Percentiles rank a stretch among this genome's conserved stretches.
Evolutionary conservation across 2,329 filamentous ascomycete genomes (phyloP).

Genomic region (Didymella pomorum): DNA sequence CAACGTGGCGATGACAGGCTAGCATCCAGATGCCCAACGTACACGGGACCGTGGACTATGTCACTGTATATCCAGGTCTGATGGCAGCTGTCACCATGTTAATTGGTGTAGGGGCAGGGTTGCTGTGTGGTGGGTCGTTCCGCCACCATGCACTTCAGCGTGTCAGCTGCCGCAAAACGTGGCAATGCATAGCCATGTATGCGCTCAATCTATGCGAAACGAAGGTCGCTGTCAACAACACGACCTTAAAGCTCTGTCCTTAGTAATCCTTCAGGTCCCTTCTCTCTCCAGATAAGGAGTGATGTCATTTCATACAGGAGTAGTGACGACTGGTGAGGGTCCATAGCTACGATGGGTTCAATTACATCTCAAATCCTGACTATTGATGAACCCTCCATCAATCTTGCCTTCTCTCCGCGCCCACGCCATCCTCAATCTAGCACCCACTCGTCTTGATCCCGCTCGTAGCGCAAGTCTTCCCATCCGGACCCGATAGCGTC

Average conservation of each 20-base stretch:
- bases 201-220: slow-evolving; percentile 3
- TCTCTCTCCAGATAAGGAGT: neutral
- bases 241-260: neutral
- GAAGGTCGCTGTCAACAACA: too few relatives aligned
- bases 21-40: neutral
- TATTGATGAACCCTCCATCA: too few relatives aligned
- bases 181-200: slow-evolving; percentile 6
- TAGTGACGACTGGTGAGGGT: neutral
- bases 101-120: slow-evolving; percentile 1
- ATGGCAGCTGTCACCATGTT: neutral
- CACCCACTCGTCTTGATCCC: slow-evolving; percentile 38
- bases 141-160: slow-evolving; percentile 6
- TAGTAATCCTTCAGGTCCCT: too few relatives aligned
- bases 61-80: neutral
- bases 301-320: neutral
- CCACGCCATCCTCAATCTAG: slow-evolving; percentile 3
- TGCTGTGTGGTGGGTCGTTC: neutral
- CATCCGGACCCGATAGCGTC: slow-evolving; percentile 39
- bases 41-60: too few relatives aligned
- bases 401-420: too few relatives aligned
- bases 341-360: neutral
- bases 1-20: neutral
- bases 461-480: slow-evolving; percentile 38
- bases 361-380: neutral
- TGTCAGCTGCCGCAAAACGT: slow-evolving; percentile 10